Base-by-base conservation (phyloP, 2,329 filamentous ascomycete genomes). In the Dothideomycetes sp. region DNA sequence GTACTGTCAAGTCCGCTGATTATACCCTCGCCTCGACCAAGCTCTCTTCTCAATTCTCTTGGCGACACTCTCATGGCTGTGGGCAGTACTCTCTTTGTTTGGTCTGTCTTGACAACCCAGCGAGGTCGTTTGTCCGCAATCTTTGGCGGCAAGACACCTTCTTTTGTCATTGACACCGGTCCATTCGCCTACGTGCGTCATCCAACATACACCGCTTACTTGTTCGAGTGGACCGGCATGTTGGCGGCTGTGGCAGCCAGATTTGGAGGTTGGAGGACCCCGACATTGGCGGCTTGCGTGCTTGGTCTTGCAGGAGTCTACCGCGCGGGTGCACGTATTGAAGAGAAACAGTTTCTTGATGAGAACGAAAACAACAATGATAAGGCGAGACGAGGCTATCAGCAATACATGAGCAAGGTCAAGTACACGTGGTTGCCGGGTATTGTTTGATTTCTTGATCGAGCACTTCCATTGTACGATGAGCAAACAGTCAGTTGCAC, bases 111-210 rank as follows among this genome's bases (percentile, higher is more conserved):
- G 18, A 40, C 37, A 3, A 40, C 37, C 4, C 29, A 40, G 11
- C n/a, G 37, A 33, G 37, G 37, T 24, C 29, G 37, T 22, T 16
- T 40, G 4, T 16, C 29, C 7, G 37, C 29, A 11, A 40, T 40
- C 10, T 40, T 40, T 27, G 37, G 37, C 16, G 37, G 37, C 29
- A 40, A 27, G 8, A 40, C 37, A 12, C 37, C 37, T 2, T 20
- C 32, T 22, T 40, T 33, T 19, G 27, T 40, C 22, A 40, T 40
- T 9, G 37, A 40, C 22, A 32, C 20, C n/a, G 37, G 37, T 8
- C 37, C 37, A 4, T 40, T 40, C 20, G 37, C 37, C 9, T 27
- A 32, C 10, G 29, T 40, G 10, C 37, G 37, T 17, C 37, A 40
- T 12, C 37, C 37, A 18, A 29, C 37, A 7, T 40, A 40, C 17